Percentiles rank a stretch among this genome's conserved stretches.
Conservation (phyloP, 805 yeast species). For the Candida vaughaniae region DNA sequence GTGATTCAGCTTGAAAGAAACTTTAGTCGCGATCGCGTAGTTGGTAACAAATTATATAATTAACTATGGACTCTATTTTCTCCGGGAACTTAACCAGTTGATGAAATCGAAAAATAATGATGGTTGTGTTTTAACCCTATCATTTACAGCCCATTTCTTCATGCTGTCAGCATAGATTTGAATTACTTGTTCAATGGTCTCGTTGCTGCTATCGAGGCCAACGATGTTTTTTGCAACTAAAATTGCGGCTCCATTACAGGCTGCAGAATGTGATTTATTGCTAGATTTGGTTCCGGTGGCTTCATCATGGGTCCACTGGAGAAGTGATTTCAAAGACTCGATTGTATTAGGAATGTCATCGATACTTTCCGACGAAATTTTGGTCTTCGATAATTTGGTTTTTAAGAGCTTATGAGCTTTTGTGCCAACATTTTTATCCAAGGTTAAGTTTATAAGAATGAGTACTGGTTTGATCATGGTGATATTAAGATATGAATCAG, state of each 20-base stretch:
- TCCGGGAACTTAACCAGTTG: slow-evolving; percentile 69
- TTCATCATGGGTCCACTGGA: slow-evolving; percentile 45
- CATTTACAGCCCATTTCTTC: slow-evolving; percentile 57
- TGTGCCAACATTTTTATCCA: slow-evolving; percentile 67
- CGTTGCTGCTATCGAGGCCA: slow-evolving; percentile 26
- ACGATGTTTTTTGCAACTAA: slow-evolving; percentile 58
- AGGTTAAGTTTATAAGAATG: slow-evolving; percentile 60
- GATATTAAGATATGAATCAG: slow-evolving; percentile 39
- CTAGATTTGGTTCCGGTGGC: slow-evolving; percentile 33
- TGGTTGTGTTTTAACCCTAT: slow-evolving; percentile 48
- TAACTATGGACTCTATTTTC: background rate
- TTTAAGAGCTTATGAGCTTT: slow-evolving; percentile 75
- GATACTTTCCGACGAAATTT: slow-evolving; percentile 15
- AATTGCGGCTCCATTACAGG: slow-evolving; percentile 66
- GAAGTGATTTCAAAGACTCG: slow-evolving; percentile 21
- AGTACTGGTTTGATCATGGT: slow-evolving; percentile 56
- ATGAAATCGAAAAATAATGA: slow-evolving; percentile 71
- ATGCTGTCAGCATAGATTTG: slow-evolving; percentile 57
- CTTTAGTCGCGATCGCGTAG: slow-evolving; percentile 3
- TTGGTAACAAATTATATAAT: too few species aligned
- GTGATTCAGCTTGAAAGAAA: too few species aligned
- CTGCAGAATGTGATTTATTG: slow-evolving; percentile 49
- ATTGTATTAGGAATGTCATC: slow-evolving; percentile 16
- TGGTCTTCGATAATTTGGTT: slow-evolving; percentile 54
- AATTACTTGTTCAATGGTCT: slow-evolving; percentile 42